Base-by-base conservation (phyloP, 129 eudicot genomes). In the Pseudognaphalium luteoalbum region DNA sequence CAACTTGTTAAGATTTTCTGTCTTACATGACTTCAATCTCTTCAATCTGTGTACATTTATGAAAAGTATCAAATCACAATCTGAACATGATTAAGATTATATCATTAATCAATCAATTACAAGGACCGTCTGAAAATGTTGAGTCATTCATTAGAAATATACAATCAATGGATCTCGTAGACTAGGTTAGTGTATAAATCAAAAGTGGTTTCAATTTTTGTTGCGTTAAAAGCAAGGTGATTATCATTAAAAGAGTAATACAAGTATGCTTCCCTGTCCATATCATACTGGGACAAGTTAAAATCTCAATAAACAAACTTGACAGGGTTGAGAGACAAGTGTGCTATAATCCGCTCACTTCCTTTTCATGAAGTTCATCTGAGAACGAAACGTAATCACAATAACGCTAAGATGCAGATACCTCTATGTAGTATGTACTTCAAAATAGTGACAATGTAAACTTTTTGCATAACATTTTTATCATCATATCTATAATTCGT, bases 1-100 rank as follows among this genome's bases (percentile, higher is more conserved):
- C 97, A 75, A 92, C 97, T 87, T 92, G 97, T 84, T 92, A 89
- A 16, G 97, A 92, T 54, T 85, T 86, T 82, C 83, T 84, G 81
- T 89, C 92, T 6, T 89, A 91, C 76, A 84, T 84, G 57, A 91
- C 90, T 66, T 89, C 97, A 70, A 89, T 83, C 83, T 84, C 87
- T 65, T 78, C 86, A 20, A 92, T 90, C 97, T 89, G 86, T 25
- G 59, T 72, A 51, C 32, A 60, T 72, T 59, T 19, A 72, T 47
- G 16, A 52, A 21, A 12, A 63, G 44, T 56, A n/a, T 19, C 20
- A 16, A 52, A 28, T 17, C 72, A 68, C 47, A 42, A 47, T 29
- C 21, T 12, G 20, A 47, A 22, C 47, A 66, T n/a, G 71, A 28
- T 35, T 19, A 30, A 33, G 3, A 17, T 11, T 6, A 17, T 33